Conservation (phyloP, 1,284 basidiomycete genomes). For the Ceratobasidium sp. region DNA sequence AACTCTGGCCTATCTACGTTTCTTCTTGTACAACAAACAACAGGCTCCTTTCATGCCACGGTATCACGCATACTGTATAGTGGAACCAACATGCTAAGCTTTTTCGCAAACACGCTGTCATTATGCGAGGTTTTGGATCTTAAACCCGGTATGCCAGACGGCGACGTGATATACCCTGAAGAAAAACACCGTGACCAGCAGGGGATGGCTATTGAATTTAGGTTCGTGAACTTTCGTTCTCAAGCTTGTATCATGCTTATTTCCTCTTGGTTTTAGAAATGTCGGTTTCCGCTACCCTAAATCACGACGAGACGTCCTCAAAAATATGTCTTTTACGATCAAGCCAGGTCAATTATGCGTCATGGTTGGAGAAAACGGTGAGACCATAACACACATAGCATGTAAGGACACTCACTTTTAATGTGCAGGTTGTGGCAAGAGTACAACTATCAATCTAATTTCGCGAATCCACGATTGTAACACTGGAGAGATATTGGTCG, state of each 20-base stretch:
- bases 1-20: not conserved
- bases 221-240: conserved; percentile 34
- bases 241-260: not conserved
- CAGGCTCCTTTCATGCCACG: not conserved
- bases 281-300: conserved; percentile 45
- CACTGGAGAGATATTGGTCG: conserved; percentile 46
- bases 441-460: conserved; percentile 46
- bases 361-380: conserved; percentile 48
- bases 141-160: conserved; percentile 44
- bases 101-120: conserved; percentile 25
- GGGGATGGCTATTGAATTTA: conserved; percentile 47
- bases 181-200: conserved; percentile 1
- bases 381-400: not conserved
- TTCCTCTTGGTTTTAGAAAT: conserved; percentile 10
- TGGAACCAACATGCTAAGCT: conserved; percentile 12
- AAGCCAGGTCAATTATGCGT: conserved; percentile 46
- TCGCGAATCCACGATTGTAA: conserved; percentile 45
- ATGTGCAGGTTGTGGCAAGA: conserved; percentile 44
- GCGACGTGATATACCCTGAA: conserved; percentile 38
- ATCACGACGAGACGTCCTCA: not conserved
- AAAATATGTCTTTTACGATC: conserved; percentile 42
- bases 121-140: conserved; percentile 46
- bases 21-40: conserved; percentile 32
- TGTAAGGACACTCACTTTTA: not conserved
- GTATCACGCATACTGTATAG: conserved; percentile 27